Evolutionary conservation across 345 rosid genomes (phyloP).

Genomic region (Cochlearia excelsa): DNA sequence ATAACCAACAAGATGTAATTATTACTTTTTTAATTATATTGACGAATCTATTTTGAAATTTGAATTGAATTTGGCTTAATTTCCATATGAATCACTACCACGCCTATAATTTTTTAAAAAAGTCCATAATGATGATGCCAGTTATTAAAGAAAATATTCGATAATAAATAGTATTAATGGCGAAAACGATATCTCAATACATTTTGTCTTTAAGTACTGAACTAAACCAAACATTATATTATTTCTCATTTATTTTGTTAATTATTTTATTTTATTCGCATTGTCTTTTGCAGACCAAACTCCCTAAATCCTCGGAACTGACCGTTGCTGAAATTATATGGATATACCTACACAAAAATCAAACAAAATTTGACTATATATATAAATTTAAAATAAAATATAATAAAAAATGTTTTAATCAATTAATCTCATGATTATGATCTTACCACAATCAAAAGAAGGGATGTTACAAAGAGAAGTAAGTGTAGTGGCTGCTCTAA

Average conservation of each 20-base stretch:
- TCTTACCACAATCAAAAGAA: conserved; percentile 33
- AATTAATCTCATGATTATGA: too few relatives aligned
- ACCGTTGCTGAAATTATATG: conserved; percentile 26
- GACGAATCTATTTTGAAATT: conserved; percentile 8
- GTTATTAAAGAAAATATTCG: conserved; percentile 23
- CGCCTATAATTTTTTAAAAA: conserved; percentile 14
- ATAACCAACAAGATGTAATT: neutral
- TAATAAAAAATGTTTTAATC: neutral
- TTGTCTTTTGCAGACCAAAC: conserved; percentile 32
- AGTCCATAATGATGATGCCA: conserved; percentile 19
- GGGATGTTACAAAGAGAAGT: conserved; percentile 35
- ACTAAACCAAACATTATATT: conserved; percentile 15
- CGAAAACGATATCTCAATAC: conserved; percentile 23
- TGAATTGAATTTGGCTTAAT: conserved; percentile 22
- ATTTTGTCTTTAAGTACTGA: conserved; percentile 11
- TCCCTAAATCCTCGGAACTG: conserved; percentile 32
- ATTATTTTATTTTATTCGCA: conserved; percentile 16
- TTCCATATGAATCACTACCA: conserved; percentile 17
- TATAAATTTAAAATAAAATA: too few relatives aligned
- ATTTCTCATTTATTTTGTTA: conserved; percentile 2
- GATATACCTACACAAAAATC: conserved; percentile 24
- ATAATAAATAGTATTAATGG: conserved; percentile 18
- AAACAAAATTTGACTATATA: neutral
- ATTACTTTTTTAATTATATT: neutral
- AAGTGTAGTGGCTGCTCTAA: conserved; percentile 33